Conservation (phyloP, 2,329 filamentous ascomycete species). For the Fusarium sp. region DNA sequence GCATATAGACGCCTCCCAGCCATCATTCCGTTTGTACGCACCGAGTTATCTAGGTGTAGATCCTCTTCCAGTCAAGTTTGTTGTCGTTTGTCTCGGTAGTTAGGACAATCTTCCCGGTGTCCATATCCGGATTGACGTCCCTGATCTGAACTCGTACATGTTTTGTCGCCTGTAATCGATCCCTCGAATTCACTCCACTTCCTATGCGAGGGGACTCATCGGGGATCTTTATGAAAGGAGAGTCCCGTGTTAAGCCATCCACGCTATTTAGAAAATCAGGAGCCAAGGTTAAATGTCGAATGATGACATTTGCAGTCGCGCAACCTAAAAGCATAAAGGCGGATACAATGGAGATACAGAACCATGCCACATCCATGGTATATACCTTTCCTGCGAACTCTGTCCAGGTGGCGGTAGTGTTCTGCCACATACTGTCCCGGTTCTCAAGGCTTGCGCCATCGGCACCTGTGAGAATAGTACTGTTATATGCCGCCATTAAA, state of each 20-base stretch:
- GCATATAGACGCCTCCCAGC: too few species aligned
- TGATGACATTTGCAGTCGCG: accelerated
- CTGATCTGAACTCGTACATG: not conserved
- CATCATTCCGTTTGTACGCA: too few species aligned
- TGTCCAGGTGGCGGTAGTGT: not conserved
- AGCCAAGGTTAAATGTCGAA: not conserved
- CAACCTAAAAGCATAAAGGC: not conserved
- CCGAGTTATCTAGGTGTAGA: too few species aligned
- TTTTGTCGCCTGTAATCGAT: not conserved
- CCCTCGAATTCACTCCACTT: not conserved
- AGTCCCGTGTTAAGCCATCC: not conserved
- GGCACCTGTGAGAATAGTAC: not conserved
- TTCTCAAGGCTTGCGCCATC: not conserved
- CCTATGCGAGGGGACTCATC: not conserved
- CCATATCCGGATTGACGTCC: accelerated
- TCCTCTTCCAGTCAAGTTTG: too few species aligned
- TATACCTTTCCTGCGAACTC: not conserved
- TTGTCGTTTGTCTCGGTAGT: not conserved
- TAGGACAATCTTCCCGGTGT: not conserved
- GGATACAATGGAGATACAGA: accelerated
- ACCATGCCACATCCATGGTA: not conserved
- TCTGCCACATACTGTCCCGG: slow-evolving; percentile 7
- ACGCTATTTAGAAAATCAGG: not conserved
- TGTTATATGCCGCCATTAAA: not conserved
- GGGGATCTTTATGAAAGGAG: not conserved